Evolutionary conservation across 768 basidiomycete genomes (phyloP).

Genomic region (Serpula lacrymans): DNA sequence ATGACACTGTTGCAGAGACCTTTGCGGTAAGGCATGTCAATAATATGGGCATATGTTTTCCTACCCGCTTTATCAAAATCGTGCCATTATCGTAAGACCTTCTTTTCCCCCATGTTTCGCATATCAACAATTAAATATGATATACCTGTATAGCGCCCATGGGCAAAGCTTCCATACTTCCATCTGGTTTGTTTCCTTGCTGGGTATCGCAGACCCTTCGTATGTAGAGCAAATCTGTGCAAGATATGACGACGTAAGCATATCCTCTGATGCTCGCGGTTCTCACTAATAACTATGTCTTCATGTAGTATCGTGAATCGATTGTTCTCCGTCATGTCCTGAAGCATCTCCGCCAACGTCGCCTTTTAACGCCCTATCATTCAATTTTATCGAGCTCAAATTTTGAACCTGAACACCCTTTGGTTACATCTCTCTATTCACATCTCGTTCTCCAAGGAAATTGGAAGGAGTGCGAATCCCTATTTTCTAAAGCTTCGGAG

Average conservation of each 20-base stretch:
- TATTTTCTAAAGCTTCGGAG: slow-evolving; percentile 46
- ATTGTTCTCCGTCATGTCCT: slow-evolving; percentile 63
- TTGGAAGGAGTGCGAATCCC: slow-evolving; percentile 55
- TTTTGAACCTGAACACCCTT: slow-evolving; percentile 64
- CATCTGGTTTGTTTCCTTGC: slow-evolving; percentile 69
- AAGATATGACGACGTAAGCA: slow-evolving; percentile 61
- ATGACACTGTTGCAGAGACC: slow-evolving; percentile 61
- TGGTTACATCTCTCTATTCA: slow-evolving; percentile 62
- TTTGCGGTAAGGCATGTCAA: slow-evolving; percentile 59
- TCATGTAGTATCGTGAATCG: slow-evolving; percentile 59
- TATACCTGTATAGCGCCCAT: slow-evolving; percentile 49
- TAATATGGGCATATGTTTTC: slow-evolving; percentile 52
- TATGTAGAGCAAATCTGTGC: slow-evolving; percentile 53
- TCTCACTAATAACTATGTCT: not conserved
- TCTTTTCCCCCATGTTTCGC: not conserved
- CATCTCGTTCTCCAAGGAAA: slow-evolving; percentile 64
- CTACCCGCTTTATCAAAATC: slow-evolving; percentile 70
- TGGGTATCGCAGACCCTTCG: slow-evolving; percentile 53
- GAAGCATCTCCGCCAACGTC: slow-evolving; percentile 75
- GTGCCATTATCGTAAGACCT: slow-evolving; percentile 67
- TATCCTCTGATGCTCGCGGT: not conserved
- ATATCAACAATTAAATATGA: slow-evolving; percentile 1
- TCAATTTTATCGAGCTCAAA: slow-evolving; percentile 53
- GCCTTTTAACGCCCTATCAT: slow-evolving; percentile 63
- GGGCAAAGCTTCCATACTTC: slow-evolving; percentile 73